phyloP scores from a whole-genome alignment of 2,329 filamentous ascomycete genomes.

The Juglanconis sp. region DNA sequence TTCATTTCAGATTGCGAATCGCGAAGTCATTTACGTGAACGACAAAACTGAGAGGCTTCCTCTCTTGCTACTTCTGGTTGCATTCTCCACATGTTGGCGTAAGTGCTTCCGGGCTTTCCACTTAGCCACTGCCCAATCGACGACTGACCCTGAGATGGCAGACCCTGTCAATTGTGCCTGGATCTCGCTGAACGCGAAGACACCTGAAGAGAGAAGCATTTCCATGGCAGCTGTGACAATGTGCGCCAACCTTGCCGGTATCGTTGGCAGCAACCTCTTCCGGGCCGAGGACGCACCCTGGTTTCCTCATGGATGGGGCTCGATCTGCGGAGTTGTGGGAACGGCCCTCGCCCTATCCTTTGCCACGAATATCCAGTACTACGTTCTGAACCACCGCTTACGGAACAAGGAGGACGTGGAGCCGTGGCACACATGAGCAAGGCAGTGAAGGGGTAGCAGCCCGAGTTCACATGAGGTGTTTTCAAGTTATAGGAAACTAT shows the following conservation, averaged over 20 bases:
- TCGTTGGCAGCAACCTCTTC: conserved; percentile 61
- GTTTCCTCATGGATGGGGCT: conserved; percentile 9
- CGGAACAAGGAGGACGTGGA: neutral
- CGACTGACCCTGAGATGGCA: neutral
- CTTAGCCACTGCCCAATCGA: too few species aligned
- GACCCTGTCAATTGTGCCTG: conserved; percentile 23
- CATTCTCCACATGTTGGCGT: conserved; percentile 12
- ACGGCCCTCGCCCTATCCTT: conserved; percentile 5
- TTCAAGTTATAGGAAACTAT: neutral
- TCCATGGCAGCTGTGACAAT: conserved; percentile 52
- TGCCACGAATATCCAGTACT: conserved; percentile 5
- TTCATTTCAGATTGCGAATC: conserved; percentile 1
- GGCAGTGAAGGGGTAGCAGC: neutral
- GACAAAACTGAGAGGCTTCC: neutral
- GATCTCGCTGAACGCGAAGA: conserved; percentile 17
- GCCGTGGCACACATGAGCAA: neutral
- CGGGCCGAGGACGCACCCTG: conserved; percentile 40
- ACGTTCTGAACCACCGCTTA: neutral
- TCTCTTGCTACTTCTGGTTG: conserved; percentile 1
- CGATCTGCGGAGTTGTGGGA: conserved; percentile 3
- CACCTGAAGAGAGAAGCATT: conserved; percentile 14
- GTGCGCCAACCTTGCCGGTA: conserved; percentile 59
- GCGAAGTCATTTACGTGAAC: neutral
- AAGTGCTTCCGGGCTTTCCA: neutral
- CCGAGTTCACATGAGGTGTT: neutral